These are phyloP conservation scores for Pseudogymnoascus sp. DNA, from an alignment of 2,329 filamentous ascomycete genomes.

Conservation along the genomic window DNA sequence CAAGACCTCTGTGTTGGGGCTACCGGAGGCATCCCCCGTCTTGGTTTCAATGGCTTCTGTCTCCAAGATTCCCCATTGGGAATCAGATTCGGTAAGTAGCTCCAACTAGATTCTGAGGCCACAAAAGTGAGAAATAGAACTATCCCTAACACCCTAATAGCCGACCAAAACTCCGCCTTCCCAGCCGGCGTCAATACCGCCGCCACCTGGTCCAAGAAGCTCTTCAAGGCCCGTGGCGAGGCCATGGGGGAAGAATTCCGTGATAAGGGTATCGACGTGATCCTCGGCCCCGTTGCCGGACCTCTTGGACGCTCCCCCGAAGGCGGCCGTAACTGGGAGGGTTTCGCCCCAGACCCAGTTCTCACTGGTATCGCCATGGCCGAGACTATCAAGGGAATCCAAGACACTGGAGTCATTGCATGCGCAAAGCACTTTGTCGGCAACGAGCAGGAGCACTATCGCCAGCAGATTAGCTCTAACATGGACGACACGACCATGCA, in stretches of 20 bases:
- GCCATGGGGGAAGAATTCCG: constrained; percentile 64
- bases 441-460: constrained; percentile 60
- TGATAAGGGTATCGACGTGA: constrained; percentile 65
- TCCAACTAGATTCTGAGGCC: constrained; percentile 48
- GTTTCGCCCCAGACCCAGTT: constrained; percentile 64
- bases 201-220: constrained; percentile 64
- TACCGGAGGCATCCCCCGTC: constrained; percentile 25
- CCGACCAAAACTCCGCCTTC: constrained; percentile 68
- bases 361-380: constrained; percentile 65
- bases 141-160: constrained; percentile 59
- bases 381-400: constrained; percentile 70
- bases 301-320: constrained; percentile 58
- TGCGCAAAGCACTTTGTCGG: constrained; percentile 66
- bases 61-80: constrained; percentile 29
- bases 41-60: constrained; percentile 27
- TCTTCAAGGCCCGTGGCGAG: constrained; percentile 60
- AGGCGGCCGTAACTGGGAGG: constrained; percentile 64
- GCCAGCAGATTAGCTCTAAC: constrained; percentile 30
- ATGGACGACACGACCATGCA: constrained; percentile 54
- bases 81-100: constrained; percentile 54
- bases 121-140: constrained; percentile 21
- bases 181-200: constrained; percentile 69
- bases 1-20: constrained; percentile 27
- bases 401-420: constrained; percentile 73
- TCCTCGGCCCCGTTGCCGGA: constrained; percentile 67